Evolutionary conservation across 805 yeast genomes (phyloP).

Genomic region (Dipodascopsis uninucleata): DNA sequence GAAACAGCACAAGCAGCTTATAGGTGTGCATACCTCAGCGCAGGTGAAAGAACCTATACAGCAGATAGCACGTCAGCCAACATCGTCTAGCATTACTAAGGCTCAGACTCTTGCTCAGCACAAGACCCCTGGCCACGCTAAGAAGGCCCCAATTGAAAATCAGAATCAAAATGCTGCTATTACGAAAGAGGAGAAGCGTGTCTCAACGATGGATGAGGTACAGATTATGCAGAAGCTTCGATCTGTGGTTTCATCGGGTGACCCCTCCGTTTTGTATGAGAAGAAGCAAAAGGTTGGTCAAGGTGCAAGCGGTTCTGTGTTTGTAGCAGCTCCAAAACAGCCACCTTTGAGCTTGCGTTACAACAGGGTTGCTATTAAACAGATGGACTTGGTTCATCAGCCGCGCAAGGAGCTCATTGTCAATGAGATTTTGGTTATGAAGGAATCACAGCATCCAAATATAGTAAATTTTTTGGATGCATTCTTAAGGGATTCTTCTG

Average conservation of each 20-base stretch:
- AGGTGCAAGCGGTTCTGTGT: slow-evolving; percentile 97
- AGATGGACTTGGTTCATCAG: slow-evolving; percentile 87
- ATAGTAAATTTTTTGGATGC: slow-evolving; percentile 94
- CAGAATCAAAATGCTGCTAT: too few relatives aligned
- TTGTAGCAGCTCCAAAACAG: slow-evolving; percentile 35
- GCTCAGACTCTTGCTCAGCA: too few relatives aligned
- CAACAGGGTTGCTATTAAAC: slow-evolving; percentile 84
- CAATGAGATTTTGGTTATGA: slow-evolving; percentile 94
- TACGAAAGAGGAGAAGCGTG: slow-evolving; percentile 17
- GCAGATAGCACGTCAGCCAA: too few relatives aligned
- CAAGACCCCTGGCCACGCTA: slow-evolving; percentile 7
- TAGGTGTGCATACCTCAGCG: slow-evolving; percentile 33
- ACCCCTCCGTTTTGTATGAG: slow-evolving; percentile 68
- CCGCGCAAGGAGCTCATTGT: slow-evolving; percentile 93
- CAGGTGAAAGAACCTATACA: slow-evolving; percentile 6
- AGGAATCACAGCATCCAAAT: slow-evolving; percentile 88
- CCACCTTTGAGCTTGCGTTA: slow-evolving; percentile 8
- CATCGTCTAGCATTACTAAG: neutral
- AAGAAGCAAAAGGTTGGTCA: slow-evolving; percentile 66
- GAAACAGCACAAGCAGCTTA: slow-evolving; percentile 39
- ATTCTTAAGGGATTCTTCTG: slow-evolving; percentile 70
- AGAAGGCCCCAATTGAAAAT: slow-evolving; percentile 5
- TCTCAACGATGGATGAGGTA: slow-evolving; percentile 59
- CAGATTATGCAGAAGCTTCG: slow-evolving; percentile 67
- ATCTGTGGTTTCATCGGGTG: slow-evolving; percentile 77